A percentile compares a stretch with the other conserved stretches of the same genome.
phyloP scores from a whole-genome alignment of 176 grass and related monocot species.

The Rhynchospora tenuis region DNA sequence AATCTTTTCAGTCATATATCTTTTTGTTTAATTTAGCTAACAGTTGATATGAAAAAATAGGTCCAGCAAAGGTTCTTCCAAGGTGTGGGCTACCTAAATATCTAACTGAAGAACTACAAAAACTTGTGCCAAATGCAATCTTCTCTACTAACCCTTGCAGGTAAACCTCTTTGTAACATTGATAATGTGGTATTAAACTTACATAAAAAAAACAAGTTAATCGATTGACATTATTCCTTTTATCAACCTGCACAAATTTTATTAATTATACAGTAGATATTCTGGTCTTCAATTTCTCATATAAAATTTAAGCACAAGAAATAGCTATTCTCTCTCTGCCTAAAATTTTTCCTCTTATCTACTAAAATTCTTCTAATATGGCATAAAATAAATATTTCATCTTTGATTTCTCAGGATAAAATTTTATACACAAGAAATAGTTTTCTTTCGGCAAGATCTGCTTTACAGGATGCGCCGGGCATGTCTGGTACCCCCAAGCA shows the following conservation, averaged over 20 bases:
- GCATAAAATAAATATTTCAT: constrained; percentile 10
- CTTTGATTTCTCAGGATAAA: constrained; percentile 50
- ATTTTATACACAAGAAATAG: constrained; percentile 97
- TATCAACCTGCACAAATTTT: constrained; percentile 2
- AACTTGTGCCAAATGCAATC: constrained; percentile 82
- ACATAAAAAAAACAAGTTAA: too few relatives aligned
- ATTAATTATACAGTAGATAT: constrained; percentile 20
- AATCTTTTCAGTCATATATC: constrained; percentile 2
- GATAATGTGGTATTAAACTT: not conserved
- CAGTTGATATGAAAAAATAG: constrained; percentile 30
- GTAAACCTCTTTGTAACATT: constrained; percentile 36
- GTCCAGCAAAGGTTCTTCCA: constrained; percentile 86
- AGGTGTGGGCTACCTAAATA: constrained; percentile 88
- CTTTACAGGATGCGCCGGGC: constrained; percentile 91
- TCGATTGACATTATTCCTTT: constrained; percentile 2
- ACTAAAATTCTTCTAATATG: constrained; percentile 14
- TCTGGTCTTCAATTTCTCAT: not conserved
- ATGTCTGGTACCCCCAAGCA: constrained; percentile 67
- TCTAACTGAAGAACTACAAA: constrained; percentile 84
- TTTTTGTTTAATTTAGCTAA: constrained; percentile 27
- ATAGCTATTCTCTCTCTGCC: not conserved
- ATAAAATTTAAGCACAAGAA: not conserved
- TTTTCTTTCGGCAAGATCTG: constrained; percentile 93
- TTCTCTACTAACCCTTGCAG: constrained; percentile 96
- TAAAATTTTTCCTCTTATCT: constrained; percentile 12